These are phyloP conservation scores for Penicillium palitans DNA, from an alignment of 2,329 filamentous ascomycete genomes.

Conservation along the genomic window DNA sequence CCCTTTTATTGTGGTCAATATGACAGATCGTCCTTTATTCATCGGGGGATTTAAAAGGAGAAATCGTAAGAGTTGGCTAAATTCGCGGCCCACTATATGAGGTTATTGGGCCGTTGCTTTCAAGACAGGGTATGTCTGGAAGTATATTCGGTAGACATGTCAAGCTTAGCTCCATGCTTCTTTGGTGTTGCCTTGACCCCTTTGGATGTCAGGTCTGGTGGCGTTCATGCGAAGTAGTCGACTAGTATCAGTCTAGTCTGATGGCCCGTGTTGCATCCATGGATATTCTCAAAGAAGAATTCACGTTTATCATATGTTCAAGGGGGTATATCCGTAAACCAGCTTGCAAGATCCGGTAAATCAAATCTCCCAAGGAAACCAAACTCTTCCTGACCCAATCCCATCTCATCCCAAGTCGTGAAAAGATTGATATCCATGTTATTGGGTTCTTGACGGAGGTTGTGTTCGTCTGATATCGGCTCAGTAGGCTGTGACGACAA, in stretches of 20 bases:
- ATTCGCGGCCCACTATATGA: neutral
- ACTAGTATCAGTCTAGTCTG: neutral
- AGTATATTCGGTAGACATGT: neutral
- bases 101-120: neutral
- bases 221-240: neutral
- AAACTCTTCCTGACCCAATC: constrained; percentile 23
- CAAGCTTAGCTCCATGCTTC: neutral
- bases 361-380: constrained; percentile 26
- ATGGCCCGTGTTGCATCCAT: neutral
- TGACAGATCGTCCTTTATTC: neutral
- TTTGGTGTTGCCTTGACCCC: neutral
- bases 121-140: neutral
- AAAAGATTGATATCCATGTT: constrained; percentile 16
- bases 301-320: neutral
- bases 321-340: constrained; percentile 22
- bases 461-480: neutral
- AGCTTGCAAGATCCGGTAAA: constrained; percentile 25
- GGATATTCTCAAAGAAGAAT: no score
- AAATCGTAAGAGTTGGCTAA: neutral
- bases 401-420: constrained; percentile 24
- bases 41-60: neutral
- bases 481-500: neutral
- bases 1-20: neutral
- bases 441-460: constrained; percentile 1
- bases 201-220: neutral